A percentile compares a stretch with the other conserved stretches of the same genome.
Conservation (phyloP, 352 stramenopile species). For the Aphanomyces cochlioides region DNA sequence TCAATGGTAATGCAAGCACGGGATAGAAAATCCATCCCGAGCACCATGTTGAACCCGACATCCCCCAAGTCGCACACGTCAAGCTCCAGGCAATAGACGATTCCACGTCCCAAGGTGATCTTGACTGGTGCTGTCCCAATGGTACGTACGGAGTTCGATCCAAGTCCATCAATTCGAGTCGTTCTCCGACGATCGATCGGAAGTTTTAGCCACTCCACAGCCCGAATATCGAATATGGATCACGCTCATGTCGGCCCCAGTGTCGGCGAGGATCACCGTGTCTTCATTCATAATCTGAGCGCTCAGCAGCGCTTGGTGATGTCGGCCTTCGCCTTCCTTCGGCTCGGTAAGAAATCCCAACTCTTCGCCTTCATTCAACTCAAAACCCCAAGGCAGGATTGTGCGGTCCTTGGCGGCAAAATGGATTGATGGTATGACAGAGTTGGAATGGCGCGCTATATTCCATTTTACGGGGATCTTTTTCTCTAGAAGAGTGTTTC, state of each 20-base stretch:
- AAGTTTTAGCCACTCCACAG: neutral
- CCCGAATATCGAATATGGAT: slow-evolving; percentile 5
- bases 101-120: neutral
- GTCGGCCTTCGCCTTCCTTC: neutral
- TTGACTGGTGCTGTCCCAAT: neutral
- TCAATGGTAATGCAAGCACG: neutral
- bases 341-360: neutral
- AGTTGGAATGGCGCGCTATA: neutral
- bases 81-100: neutral
- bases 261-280: neutral
- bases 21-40: slow-evolving; percentile 1
- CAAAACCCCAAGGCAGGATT: neutral
- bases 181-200: neutral
- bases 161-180: neutral
- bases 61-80: neutral
- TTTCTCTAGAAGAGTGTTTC: neutral
- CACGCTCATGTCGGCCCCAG: neutral
- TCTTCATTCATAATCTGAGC: neutral
- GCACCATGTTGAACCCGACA: neutral
- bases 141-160: neutral
- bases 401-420: neutral
- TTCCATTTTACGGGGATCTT: neutral
- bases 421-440: neutral
- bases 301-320: neutral
- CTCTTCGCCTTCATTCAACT: neutral